These are phyloP conservation scores for Metschnikowia hibisci DNA, from an alignment of 805 yeast genomes.

Conservation along the genomic window DNA sequence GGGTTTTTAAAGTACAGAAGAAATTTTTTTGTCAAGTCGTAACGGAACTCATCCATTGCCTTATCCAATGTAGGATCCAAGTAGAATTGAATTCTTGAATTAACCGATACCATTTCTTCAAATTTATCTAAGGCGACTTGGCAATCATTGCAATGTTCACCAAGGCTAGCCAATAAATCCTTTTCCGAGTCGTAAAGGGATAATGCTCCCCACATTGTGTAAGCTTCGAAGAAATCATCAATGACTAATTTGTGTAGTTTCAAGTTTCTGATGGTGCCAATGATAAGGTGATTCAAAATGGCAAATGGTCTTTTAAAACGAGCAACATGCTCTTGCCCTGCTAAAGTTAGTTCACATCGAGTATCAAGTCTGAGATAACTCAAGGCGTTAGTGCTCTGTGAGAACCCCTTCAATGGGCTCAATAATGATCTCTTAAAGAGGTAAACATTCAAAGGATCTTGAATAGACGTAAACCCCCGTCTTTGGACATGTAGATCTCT, in stretches of 20 bases:
- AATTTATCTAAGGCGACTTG: not conserved
- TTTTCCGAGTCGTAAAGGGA: not conserved
- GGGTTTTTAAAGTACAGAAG: not conserved
- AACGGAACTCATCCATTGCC: not conserved
- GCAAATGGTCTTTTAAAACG: not conserved
- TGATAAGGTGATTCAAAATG: not conserved
- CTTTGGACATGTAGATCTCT: not conserved
- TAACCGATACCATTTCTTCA: not conserved
- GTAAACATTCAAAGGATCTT: not conserved
- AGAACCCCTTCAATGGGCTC: not conserved
- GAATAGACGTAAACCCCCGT: not conserved
- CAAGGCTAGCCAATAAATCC: not conserved
- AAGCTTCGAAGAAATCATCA: not conserved
- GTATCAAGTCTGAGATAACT: not conserved
- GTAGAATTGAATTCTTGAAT: constrained; percentile 3
- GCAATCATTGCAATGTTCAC: not conserved
- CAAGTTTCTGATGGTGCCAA: not conserved
- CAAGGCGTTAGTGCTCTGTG: not conserved
- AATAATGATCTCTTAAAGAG: not conserved
- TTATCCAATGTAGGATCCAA: not conserved
- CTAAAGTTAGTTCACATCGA: not conserved
- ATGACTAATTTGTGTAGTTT: not conserved
- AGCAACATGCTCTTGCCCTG: not conserved
- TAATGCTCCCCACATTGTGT: not conserved
- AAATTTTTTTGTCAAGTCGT: not conserved